Base-by-base conservation (phyloP, 306 rosid species). In the Urtica urens region DNA sequence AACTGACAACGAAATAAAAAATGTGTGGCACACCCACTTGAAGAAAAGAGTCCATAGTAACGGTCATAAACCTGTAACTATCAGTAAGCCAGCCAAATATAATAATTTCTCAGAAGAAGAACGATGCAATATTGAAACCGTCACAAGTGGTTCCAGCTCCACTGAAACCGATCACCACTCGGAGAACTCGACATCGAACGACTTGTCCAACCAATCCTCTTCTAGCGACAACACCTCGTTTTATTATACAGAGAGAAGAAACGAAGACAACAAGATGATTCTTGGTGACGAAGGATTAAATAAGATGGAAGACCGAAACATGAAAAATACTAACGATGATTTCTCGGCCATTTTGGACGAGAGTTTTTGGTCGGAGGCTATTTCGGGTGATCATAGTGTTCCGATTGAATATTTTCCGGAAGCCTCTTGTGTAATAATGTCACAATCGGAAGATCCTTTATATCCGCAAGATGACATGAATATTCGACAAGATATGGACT, bases 21-120 rank as follows among this genome's bases (percentile, higher is more conserved):
- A 84, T 58, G 94, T 90, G 14, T 92, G 99, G 99, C 99, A 85
- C 60, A 85, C 99, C 13, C 82, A 85, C 64, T 77, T 92, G 81
- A 92, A 85, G 81, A 92, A 92, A 79, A 74, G 73, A 8, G 51
- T 63, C 27, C 22, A 45, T 7, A 66, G 70, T 64, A 35, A 67
- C 23, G 45, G 38, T 16, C 41, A 46, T 11, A n/a, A 28, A 28
- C 4, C 47, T 10, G n/a, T 19, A 10, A 20, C 14, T 7, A 43
- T 17, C 23, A 10, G 14, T 19, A 44, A 44, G 13, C 29, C 53
- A 4, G 52, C 5, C 1, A 23, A 17, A 28, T 1, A 23, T 3
- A 25, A 47, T 43, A 43, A 44, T 10, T 28, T 22, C 7, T 10
- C 43, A 9, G 4, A 23, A 29, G 16, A 48, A 48, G 19, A 1